Percentiles rank a stretch among this genome's conserved stretches.
Evolutionary conservation across 306 rosid genomes (phyloP).

Genomic region (Malus fusca): DNA sequence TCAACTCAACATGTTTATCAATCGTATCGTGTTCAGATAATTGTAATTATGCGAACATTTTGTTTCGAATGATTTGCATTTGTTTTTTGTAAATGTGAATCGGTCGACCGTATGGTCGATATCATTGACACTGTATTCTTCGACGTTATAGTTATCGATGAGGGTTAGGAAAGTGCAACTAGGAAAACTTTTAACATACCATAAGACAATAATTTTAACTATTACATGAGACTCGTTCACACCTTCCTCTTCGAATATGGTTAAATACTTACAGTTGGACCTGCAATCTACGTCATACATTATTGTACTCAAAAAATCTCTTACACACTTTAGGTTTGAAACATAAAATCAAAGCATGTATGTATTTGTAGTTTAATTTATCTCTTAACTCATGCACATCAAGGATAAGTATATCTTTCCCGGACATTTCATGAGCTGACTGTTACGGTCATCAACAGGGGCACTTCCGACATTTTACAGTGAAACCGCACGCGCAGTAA

Average conservation of each 20-base stretch:
- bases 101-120: background rate
- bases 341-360: background rate
- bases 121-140: background rate
- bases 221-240: background rate
- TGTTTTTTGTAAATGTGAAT: background rate
- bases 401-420: background rate
- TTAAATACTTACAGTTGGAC: too few relatives aligned
- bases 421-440: background rate
- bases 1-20: background rate
- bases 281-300: background rate
- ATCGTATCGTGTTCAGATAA: background rate
- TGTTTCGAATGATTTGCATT: background rate
- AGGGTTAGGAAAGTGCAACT: background rate
- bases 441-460: background rate
- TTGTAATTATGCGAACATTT: background rate
- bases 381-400: background rate
- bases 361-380: background rate
- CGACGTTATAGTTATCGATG: background rate
- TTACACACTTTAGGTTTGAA: background rate
- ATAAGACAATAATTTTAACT: background rate
- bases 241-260: background rate
- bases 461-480: constrained; percentile 6
- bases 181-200: background rate
- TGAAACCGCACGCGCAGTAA: constrained; percentile 6
- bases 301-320: too few relatives aligned